A percentile compares a stretch with the other conserved stretches of the same genome.
Conservation (phyloP, 2,329 filamentous ascomycete species). For the Monilinia laxa region DNA sequence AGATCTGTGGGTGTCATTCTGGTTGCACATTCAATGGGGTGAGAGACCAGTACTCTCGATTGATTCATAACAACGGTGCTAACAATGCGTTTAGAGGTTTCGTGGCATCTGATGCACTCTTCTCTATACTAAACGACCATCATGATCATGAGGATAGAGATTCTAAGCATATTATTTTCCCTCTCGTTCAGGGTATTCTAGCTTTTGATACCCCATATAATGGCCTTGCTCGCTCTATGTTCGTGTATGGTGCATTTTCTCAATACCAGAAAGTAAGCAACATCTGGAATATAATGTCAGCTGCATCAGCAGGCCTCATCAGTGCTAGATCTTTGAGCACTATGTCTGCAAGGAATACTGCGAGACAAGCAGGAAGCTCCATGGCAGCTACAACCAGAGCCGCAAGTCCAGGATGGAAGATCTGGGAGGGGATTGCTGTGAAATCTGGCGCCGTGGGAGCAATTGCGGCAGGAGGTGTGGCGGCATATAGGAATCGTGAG, state of each 20-base stretch:
- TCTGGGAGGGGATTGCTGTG: constrained; percentile 67
- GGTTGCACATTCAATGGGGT: constrained; percentile 80
- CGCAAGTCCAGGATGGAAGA: constrained; percentile 46
- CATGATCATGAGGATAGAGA: constrained; percentile 26
- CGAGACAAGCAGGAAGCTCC: constrained; percentile 30
- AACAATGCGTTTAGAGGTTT: constrained; percentile 58
- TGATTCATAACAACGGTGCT: constrained; percentile 21
- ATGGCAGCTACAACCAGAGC: constrained; percentile 27
- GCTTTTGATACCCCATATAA: constrained; percentile 86
- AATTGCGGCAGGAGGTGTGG: constrained; percentile 76
- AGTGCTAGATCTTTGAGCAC: constrained; percentile 36
- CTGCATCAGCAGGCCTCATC: constrained; percentile 51
- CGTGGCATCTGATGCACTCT: constrained; percentile 77
- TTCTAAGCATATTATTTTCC: constrained; percentile 51
- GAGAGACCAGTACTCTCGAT: constrained; percentile 24
- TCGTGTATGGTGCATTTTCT: constrained; percentile 59
- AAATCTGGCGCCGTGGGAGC: constrained; percentile 79
- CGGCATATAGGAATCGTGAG: constrained; percentile 75
- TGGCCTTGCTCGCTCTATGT: constrained; percentile 59
- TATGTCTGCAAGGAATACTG: constrained; percentile 29
- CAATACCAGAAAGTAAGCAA: constrained; percentile 58
- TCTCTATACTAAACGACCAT: constrained; percentile 47
- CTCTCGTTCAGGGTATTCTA: constrained; percentile 75
- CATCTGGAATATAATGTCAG: constrained; percentile 58
- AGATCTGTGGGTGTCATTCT: constrained; percentile 75